These are phyloP conservation scores for Phytophthora pistaciae DNA, from an alignment of 352 stramenopile species.

Conservation along the genomic window DNA sequence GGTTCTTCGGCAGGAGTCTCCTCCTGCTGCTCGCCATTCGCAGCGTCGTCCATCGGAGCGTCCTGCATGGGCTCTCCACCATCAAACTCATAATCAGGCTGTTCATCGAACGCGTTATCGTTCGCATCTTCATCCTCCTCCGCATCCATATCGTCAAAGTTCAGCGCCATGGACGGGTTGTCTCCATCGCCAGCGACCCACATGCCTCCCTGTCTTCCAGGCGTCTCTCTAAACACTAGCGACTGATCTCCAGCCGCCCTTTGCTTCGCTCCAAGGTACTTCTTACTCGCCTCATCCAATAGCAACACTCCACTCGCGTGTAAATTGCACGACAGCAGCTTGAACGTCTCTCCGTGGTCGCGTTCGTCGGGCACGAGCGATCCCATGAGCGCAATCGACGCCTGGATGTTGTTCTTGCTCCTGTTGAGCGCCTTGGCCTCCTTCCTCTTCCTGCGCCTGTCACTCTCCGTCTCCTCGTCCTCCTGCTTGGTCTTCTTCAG, in stretches of 20 bases:
- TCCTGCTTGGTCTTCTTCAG: slow-evolving; percentile 43
- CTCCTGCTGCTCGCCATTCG: slow-evolving; percentile 13
- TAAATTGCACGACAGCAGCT: slow-evolving; percentile 83
- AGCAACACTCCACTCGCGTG: slow-evolving; percentile 77
- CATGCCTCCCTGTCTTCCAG: slow-evolving; percentile 24
- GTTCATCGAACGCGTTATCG: slow-evolving; percentile 38
- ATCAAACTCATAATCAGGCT: slow-evolving; percentile 42
- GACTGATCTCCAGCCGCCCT: slow-evolving; percentile 17
- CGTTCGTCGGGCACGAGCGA: slow-evolving; percentile 80
- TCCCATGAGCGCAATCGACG: slow-evolving; percentile 83
- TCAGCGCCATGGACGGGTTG: slow-evolving; percentile 40
- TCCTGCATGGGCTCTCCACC: slow-evolving; percentile 38
- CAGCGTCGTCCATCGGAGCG: slow-evolving; percentile 20
- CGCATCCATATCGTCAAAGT: slow-evolving; percentile 57
- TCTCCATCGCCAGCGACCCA: slow-evolving; percentile 31
- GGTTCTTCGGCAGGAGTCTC: slow-evolving; percentile 1
- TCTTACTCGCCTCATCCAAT: slow-evolving; percentile 82
- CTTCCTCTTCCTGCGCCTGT: slow-evolving; percentile 24
- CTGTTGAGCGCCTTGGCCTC: slow-evolving; percentile 33
- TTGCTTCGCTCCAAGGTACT: slow-evolving; percentile 52
- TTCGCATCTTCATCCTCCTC: slow-evolving; percentile 31
- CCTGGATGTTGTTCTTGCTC: slow-evolving; percentile 82
- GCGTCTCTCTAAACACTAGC: slow-evolving; percentile 37
- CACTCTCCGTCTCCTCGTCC: slow-evolving; percentile 22
- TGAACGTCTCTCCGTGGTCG: slow-evolving; percentile 87